phyloP scores from a whole-genome alignment of 2,329 filamentous ascomycete genomes.

The Cercospora sojina region DNA sequence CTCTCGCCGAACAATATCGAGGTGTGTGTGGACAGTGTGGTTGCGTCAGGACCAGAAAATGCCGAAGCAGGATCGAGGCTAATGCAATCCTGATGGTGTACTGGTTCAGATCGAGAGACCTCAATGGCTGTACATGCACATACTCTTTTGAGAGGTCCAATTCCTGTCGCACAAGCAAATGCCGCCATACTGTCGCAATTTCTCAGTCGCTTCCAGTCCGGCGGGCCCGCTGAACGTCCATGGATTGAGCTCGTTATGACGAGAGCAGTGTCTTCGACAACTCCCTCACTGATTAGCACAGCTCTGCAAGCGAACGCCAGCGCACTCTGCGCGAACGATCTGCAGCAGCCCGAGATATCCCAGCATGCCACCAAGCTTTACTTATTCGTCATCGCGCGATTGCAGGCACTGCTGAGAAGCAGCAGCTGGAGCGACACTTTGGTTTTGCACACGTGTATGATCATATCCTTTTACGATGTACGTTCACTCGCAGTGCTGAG shows the following conservation, averaged over 20 bases:
- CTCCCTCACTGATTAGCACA: not conserved
- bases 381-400: conserved; percentile 5
- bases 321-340: conserved; percentile 15
- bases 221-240: conserved; percentile 1
- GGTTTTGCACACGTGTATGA: conserved; percentile 17
- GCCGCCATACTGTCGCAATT: not conserved
- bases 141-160: not conserved
- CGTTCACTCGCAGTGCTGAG: not conserved
- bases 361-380: conserved; percentile 15
- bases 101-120: not conserved
- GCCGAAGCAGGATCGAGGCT: not conserved
- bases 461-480: conserved; percentile 16
- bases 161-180: not conserved
- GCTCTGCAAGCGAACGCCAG: conserved; percentile 16
- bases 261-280: not conserved
- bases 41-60: not conserved
- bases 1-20: not conserved
- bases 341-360: conserved; percentile 7
- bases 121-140: not conserved
- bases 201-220: not conserved
- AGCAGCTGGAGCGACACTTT: conserved; percentile 7
- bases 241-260: conserved; percentile 11
- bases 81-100: not conserved
- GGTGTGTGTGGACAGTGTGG: not conserved
- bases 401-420: conserved; percentile 7